Evolutionary conservation across 352 stramenopile genomes (phyloP), one percentile per base, ranked within the genome.

Genomic region (Blastocystis sp.): DNA sequence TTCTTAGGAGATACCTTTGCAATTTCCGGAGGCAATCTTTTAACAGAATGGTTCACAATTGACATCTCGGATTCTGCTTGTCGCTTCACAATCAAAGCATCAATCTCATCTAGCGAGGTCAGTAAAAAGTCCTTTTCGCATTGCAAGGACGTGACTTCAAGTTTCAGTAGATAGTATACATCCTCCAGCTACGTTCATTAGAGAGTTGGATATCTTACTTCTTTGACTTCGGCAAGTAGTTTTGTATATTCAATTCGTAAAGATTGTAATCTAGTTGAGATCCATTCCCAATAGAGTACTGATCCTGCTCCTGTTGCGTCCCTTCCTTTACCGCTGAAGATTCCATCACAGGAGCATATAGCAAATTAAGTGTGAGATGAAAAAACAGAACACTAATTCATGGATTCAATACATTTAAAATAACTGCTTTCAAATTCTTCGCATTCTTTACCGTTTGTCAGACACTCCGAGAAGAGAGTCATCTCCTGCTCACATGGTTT

Each of bases 91-190:
- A 78, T 78, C 27, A 78, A 34, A 34, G 46, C 40, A 78, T 78
- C 67, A 27, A 78, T 78, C 21, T 78, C 67, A 29, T 78, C 67
- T 29, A 78, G n/a, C 8, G 67, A 78, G 0, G 44, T 36, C 11
- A 78, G 44, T 2, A 78, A 38, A 42, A 78, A 78, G 44, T 78
- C 67, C 67, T 78, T 78, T 61, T 78, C 67, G 34, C 67, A 78
- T 24, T 63, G 56, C 27, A 78, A 32, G 18, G 67, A 78, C n/a
- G 34, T 61, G n/a, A 78, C 57, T 34, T 78, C 67, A 18, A 78
- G 32, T 44, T 57, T 57, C 11, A 49, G 34, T 16, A 78, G 49
- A 34, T 78, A 78, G 34, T 78, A 44, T 6, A 61, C 67, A 32
- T 61, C 57, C 67, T 78, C 67, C 44, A 78, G 14, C 67, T 78